Conservation (phyloP, 371 early-diverging fungal species). For the Circinella minor region DNA sequence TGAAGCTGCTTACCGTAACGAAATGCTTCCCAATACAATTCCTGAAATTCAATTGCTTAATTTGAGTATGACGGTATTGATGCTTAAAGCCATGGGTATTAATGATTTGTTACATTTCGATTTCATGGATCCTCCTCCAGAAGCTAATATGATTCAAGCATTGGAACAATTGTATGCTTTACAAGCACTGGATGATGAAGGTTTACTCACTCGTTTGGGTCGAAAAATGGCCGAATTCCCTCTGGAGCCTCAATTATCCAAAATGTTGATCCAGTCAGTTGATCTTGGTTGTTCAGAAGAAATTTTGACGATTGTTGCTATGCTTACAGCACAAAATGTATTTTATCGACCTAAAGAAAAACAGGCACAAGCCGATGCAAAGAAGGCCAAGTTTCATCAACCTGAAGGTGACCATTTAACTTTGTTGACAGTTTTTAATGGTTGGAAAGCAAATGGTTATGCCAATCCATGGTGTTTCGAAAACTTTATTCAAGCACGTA, state of each 20-base stretch:
- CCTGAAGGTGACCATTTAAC: slow-evolving; percentile 98
- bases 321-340: slow-evolving; percentile 93
- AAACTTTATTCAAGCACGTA: slow-evolving; percentile 91
- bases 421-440: slow-evolving; percentile 93
- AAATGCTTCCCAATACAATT: slow-evolving; percentile 94
- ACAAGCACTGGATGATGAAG: slow-evolving; percentile 94
- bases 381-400: slow-evolving; percentile 97
- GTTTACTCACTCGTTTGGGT: slow-evolving; percentile 91
- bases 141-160: slow-evolving; percentile 91
- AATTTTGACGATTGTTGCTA: slow-evolving; percentile 94
- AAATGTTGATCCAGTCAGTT: slow-evolving; percentile 90
- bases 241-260: slow-evolving; percentile 90
- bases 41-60: slow-evolving; percentile 99
- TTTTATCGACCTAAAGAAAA: slow-evolving; percentile 98
- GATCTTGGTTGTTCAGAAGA: slow-evolving; percentile 96
- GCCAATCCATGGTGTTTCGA: slow-evolving; percentile 96
- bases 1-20: slow-evolving; percentile 92
- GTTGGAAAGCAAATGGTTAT: slow-evolving; percentile 88
- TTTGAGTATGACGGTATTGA: slow-evolving; percentile 89
- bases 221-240: slow-evolving; percentile 98
- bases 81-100: slow-evolving; percentile 96
- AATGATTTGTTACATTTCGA: slow-evolving; percentile 95
- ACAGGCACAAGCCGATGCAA: slow-evolving; percentile 91
- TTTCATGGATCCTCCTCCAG: slow-evolving; percentile 97
- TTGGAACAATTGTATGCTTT: slow-evolving; percentile 93